A percentile compares a stretch with the other conserved stretches of the same genome.
These are phyloP conservation scores for Aurantiochytrium sp. DNA, from an alignment of 108 stramenopile species.

Conservation along the genomic window DNA sequence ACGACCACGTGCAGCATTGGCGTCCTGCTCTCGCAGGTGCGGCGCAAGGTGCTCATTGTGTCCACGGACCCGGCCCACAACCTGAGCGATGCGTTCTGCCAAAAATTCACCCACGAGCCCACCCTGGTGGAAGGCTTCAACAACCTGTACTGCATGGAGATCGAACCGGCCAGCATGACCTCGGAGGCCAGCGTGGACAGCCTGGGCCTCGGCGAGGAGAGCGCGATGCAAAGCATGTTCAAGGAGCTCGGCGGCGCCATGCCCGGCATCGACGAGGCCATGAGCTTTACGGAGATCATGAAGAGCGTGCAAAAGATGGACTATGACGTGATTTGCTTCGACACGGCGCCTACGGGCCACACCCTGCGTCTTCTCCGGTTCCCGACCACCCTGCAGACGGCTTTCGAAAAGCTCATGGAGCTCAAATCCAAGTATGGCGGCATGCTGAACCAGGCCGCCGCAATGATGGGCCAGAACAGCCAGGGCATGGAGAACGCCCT, in stretches of 20 bases:
- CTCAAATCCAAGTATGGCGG: slow-evolving; percentile 91
- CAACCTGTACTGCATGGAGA: slow-evolving; percentile 92
- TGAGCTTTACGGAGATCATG: slow-evolving; percentile 95
- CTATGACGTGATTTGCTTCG: slow-evolving; percentile 94
- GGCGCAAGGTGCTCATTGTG: slow-evolving; percentile 72
- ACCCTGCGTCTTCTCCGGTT: slow-evolving; percentile 90
- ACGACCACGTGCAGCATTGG: slow-evolving; percentile 92
- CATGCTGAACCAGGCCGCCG: slow-evolving; percentile 85
- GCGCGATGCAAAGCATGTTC: slow-evolving; percentile 74
- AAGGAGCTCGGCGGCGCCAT: slow-evolving; percentile 84
- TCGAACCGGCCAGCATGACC: slow-evolving; percentile 57
- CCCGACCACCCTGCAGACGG: slow-evolving; percentile 93
- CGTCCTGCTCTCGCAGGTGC: slow-evolving; percentile 54
- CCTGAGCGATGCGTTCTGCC: slow-evolving; percentile 94
- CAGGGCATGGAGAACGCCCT: slow-evolving; percentile 72
- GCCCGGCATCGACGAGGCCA: slow-evolving; percentile 99
- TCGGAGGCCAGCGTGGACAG: slow-evolving; percentile 60
- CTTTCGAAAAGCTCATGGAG: slow-evolving; percentile 90
- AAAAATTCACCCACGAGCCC: slow-evolving; percentile 96
- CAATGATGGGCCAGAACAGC: slow-evolving; percentile 73
- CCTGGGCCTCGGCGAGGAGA: slow-evolving; percentile 56
- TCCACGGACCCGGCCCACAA: slow-evolving; percentile 99
- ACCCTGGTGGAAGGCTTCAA: slow-evolving; percentile 92
- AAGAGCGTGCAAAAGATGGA: slow-evolving; percentile 89
- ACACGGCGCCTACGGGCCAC: slow-evolving; percentile 98